Base-by-base conservation (phyloP, 768 basidiomycete species). In the Strobilomyces confusus region DNA sequence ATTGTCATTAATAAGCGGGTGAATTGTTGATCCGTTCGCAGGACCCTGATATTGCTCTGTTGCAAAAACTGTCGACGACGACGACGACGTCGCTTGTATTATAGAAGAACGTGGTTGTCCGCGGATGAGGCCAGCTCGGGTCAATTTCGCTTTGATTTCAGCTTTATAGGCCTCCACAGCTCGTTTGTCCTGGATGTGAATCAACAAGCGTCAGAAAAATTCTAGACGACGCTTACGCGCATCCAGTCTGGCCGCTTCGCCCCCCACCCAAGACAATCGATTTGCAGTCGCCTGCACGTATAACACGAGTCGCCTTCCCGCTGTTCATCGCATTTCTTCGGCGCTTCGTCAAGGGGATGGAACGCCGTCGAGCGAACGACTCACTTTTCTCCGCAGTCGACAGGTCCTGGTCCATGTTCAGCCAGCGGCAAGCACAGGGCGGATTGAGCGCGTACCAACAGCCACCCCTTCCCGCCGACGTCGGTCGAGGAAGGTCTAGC, bases 171-270 rank as follows among this genome's bases (percentile, higher is more conserved):
- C 79, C 61, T 90, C 87, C 44, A 91, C 89, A 9, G 81, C 81
- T 58, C 84, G 82, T 71, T 92, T 92, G 68, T 92, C 89, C 89
- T 92, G 67, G 38, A 30, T 57, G 48, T 6, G 48, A 32, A 52
- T 67, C 51, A 67, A 58, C 48, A 55, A 51, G 54, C 29, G 57
- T 43, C 26, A 41, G 47, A 41, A 23, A 56, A 30, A 50, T 37
- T 45, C 46, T 23, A 26, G 36, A 38, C 25, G 46, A 44, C 30
- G 75, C 80, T 62, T 59, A 92, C 89, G 60, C 88, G 74, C 88
- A 92, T 89, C 89, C 89, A 92, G 52, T 91, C 89, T n/a, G 89
- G 90, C 48, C 90, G 80, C 64, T 80, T 86, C 9, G 84, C 75
- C 4, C 90, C 90, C 90, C 90, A 92, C 13, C 90, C 90, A 5